A percentile compares a stretch with the other conserved stretches of the same genome.
Evolutionary conservation across 257 asterid species (phyloP).

Genomic region (Nyctanthes arbortristis): DNA sequence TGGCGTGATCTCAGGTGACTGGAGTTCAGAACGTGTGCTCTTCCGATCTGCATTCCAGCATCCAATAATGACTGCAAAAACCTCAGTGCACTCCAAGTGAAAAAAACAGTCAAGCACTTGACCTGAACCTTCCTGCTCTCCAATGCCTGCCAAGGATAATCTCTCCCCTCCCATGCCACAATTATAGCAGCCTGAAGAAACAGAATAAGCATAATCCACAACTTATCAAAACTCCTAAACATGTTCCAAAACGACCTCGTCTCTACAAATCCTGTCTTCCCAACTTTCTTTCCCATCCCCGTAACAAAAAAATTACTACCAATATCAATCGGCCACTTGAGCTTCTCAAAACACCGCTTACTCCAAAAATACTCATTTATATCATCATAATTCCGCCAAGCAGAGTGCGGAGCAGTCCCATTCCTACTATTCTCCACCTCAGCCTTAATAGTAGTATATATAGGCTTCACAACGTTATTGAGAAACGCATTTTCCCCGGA

Average conservation of each 20-base stretch:
- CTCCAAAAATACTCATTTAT: constrained; percentile 96
- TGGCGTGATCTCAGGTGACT: too few relatives aligned
- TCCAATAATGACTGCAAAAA: constrained; percentile 84
- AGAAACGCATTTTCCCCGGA: too few relatives aligned
- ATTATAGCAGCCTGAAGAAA: constrained; percentile 85
- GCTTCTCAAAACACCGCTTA: constrained; percentile 84
- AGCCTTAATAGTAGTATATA: too few relatives aligned
- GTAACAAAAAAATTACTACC: constrained; percentile 85
- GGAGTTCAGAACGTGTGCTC: too few relatives aligned
- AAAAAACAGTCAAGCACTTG: constrained; percentile 72
- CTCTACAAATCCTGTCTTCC: constrained; percentile 97
- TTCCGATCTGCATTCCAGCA: constrained; percentile 83
- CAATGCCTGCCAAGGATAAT: constrained; percentile 81
- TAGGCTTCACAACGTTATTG: too few relatives aligned
- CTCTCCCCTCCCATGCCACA: constrained; percentile 76
- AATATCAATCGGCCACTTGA: too few relatives aligned
- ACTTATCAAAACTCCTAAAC: too few relatives aligned
- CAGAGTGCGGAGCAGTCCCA: constrained; percentile 97
- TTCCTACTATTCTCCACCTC: constrained; percentile 84
- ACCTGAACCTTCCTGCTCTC: constrained; percentile 63
- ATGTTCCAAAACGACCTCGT: too few relatives aligned
- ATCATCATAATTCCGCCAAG: constrained; percentile 96
- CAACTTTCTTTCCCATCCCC: constrained; percentile 83
- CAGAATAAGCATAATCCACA: constrained; percentile 83
- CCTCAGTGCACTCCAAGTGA: constrained; percentile 89